Percentiles rank a stretch among this genome's conserved stretches.
phyloP scores from a whole-genome alignment of 192 early-diverging fungal species.

The Dimargaris verticillata region DNA sequence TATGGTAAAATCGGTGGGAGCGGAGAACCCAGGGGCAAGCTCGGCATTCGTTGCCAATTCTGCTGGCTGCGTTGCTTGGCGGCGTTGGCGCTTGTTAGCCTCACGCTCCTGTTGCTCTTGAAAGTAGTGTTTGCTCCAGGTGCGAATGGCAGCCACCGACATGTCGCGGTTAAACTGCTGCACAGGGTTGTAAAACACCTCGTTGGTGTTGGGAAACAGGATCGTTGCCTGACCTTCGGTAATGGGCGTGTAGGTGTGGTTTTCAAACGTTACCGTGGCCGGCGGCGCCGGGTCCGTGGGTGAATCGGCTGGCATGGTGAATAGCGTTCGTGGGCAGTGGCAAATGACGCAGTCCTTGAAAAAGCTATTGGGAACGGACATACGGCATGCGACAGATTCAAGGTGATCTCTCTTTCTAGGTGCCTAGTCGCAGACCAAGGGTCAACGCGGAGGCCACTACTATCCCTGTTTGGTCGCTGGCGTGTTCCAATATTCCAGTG shows the following conservation, averaged over 20 bases:
- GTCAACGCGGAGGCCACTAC: too few relatives aligned
- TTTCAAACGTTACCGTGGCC: neutral
- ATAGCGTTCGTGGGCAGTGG: neutral
- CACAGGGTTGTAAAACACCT: constrained; percentile 98
- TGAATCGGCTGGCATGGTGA: neutral
- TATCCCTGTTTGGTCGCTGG: too few relatives aligned
- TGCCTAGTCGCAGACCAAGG: too few relatives aligned
- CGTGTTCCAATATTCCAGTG: too few relatives aligned
- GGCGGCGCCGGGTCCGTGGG: neutral
- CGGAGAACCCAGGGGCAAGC: neutral
- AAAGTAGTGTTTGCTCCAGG: constrained; percentile 65
- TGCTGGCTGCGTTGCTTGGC: neutral
- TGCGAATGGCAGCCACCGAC: constrained; percentile 89
- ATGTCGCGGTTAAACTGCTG: constrained; percentile 96
- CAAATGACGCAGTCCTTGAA: too few relatives aligned
- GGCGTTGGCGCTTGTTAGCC: constrained; percentile 28
- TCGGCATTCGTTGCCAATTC: neutral
- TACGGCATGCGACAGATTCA: too few relatives aligned
- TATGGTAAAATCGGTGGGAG: constrained; percentile 36
- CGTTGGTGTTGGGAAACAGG: constrained; percentile 67
- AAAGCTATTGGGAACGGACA: too few relatives aligned
- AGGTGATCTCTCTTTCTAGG: too few relatives aligned
- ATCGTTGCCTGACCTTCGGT: constrained; percentile 69
- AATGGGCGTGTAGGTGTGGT: constrained; percentile 36
- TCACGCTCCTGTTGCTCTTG: constrained; percentile 40